These are phyloP conservation scores for Vachellia collinsii DNA, from an alignment of 306 rosid species.

Conservation along the genomic window DNA sequence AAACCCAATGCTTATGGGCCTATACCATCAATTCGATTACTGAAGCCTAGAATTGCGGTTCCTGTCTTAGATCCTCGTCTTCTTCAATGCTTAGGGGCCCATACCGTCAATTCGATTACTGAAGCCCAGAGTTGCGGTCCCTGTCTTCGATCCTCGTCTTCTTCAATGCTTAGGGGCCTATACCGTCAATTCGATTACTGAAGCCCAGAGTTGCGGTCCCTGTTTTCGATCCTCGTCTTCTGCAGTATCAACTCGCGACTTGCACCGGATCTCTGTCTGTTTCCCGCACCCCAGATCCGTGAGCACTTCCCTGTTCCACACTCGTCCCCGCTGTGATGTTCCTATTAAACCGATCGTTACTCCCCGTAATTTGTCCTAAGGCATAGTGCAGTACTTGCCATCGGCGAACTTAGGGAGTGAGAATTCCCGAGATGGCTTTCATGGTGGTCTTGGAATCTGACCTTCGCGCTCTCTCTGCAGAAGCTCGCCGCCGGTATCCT, in stretches of 20 bases:
- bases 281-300: constrained; percentile 51
- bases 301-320: constrained; percentile 8
- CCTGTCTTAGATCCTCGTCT: too few species aligned
- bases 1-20: neutral
- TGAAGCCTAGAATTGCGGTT: too few species aligned
- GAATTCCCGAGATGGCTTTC: constrained; percentile 79
- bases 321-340: constrained; percentile 22
- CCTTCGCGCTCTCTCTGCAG: constrained; percentile 97
- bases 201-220: constrained; percentile 29
- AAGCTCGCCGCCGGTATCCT: constrained; percentile 98
- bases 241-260: constrained; percentile 41
- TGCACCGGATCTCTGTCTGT: constrained; percentile 36
- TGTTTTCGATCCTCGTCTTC: constrained; percentile 23
- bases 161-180: too few species aligned
- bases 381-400: constrained; percentile 18
- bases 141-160: too few species aligned
- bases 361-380: constrained; percentile 7
- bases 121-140: too few species aligned
- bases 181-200: neutral
- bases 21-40: too few species aligned
- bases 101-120: too few species aligned
- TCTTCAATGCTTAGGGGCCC: too few species aligned
- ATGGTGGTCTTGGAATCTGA: constrained; percentile 98
- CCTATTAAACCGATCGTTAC: constrained; percentile 23
- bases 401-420: constrained; percentile 13